phyloP scores from a whole-genome alignment of 495 filamentous ascomycete genomes.

The Talaromyces trachyspermus region DNA sequence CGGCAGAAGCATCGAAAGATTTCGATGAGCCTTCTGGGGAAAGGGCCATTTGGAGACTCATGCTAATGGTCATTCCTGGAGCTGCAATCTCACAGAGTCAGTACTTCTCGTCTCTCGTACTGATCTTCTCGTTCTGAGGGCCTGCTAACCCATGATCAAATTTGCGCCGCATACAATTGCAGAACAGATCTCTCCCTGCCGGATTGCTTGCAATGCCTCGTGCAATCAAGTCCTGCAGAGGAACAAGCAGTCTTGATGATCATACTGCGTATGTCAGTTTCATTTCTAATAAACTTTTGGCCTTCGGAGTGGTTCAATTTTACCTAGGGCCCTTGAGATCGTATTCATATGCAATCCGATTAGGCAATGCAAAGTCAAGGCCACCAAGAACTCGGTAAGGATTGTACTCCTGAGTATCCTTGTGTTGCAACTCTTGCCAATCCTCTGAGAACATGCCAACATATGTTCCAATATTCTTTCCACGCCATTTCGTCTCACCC shows the following conservation, averaged over 20 bases:
- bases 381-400: conserved; percentile 12
- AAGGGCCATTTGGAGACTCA: conserved; percentile 21
- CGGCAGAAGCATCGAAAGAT: conserved; percentile 53
- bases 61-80: conserved; percentile 23
- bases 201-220: too few species aligned
- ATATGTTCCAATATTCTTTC: conserved; percentile 38
- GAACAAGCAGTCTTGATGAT: not conserved
- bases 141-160: conserved; percentile 34
- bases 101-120: too few species aligned
- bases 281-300: too few species aligned
- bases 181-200: too few species aligned
- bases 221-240: too few species aligned
- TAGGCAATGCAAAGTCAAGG: conserved; percentile 26
- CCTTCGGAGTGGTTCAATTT: too few species aligned
- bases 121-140: too few species aligned
- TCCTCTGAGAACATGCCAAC: conserved; percentile 37
- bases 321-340: conserved; percentile 26
- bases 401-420: conserved; percentile 14
- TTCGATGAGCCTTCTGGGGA: conserved; percentile 32
- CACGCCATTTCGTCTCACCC: conserved; percentile 39
- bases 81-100: too few species aligned
- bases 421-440: conserved; percentile 18
- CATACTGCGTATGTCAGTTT: too few species aligned
- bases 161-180: too few species aligned
- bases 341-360: conserved; percentile 27